Base-by-base conservation (phyloP, 345 rosid species). In the Melaleuca quinquenervia region DNA sequence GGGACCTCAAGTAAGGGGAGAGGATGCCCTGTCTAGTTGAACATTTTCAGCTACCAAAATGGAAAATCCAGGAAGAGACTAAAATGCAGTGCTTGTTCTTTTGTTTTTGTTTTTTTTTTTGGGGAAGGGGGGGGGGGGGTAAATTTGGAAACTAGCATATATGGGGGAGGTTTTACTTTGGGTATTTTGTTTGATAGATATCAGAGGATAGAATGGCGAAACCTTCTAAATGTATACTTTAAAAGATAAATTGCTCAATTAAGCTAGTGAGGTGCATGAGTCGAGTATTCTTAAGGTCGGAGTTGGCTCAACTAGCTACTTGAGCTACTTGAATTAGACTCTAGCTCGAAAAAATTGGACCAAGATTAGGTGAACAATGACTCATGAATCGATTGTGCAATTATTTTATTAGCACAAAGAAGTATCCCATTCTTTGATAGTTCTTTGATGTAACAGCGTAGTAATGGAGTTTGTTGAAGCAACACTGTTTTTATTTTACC, bases 21-120 rank as follows among this genome's bases (percentile, higher is more conserved):
- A 16, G 48, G 78, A 64, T 64, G 45, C 24, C 45, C 45, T 32
- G 78, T 18, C 48, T 64, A 32, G 45, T 64, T 32, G 24, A 32
- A 14, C 45, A 32, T 45, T 64, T 62, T 58, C 12, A 58, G 32
- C 13, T 32, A 58, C 75, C 75, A 29, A 29, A 62, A 29, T 29
- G 75, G 21, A 62, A 62, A 62, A 29, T 15, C 3, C 75, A 15
- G 11, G 32, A 62, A 62, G 22, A 62, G 44, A 7, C 21, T 41
- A 41, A 29, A 7, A 41, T 29, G 22, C 75, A 15, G 32, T 15
- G 44, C 29, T 36, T 7, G 36, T 29, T 62, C 22, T 62, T 14
- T 29, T 11, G 2, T 56, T 56, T 0, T 55, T 4, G 5, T 4
- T 11, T n/a, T 13, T 3, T 6, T 13, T 12, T 55, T 55, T 5